Evolutionary conservation across 768 basidiomycete genomes (phyloP).

Genomic region (Tephrocybe sp.): DNA sequence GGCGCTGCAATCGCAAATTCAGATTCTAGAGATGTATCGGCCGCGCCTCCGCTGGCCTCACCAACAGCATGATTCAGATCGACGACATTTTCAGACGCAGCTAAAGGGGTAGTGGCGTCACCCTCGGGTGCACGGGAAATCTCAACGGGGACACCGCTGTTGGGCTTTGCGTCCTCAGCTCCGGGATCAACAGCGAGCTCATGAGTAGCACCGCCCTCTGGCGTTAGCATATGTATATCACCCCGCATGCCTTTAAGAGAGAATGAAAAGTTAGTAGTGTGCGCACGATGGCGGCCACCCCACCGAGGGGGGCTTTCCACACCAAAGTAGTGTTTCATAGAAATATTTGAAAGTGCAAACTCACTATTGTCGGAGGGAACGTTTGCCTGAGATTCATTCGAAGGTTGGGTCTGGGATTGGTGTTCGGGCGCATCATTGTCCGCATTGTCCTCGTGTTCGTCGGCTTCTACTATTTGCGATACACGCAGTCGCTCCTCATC

Average conservation of each 20-base stretch:
- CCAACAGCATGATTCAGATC: not conserved
- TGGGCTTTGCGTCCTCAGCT: slow-evolving; percentile 5
- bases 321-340: slow-evolving; percentile 33
- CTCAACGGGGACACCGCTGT: not conserved
- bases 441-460: slow-evolving; percentile 27
- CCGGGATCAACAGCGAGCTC: slow-evolving; percentile 10
- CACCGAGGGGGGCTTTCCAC: slow-evolving; percentile 44
- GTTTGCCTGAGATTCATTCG: slow-evolving; percentile 25
- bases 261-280: slow-evolving; percentile 56
- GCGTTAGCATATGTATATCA: slow-evolving; percentile 36
- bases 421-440: slow-evolving; percentile 22
- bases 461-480: slow-evolving; percentile 35
- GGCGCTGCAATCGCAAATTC: slow-evolving; percentile 21
- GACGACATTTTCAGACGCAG: not conserved
- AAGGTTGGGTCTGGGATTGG: not conserved
- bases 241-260: slow-evolving; percentile 45
- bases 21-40: not conserved
- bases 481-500: slow-evolving; percentile 43
- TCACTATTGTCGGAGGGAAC: slow-evolving; percentile 49
- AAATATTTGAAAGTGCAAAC: slow-evolving; percentile 32
- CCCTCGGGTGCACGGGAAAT: not conserved
- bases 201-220: slow-evolving; percentile 29
- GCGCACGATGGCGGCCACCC: slow-evolving; percentile 49
- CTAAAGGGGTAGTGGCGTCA: not conserved
- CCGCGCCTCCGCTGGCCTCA: slow-evolving; percentile 20